Evolutionary conservation across 306 rosid genomes (phyloP), one percentile per base, ranked within the genome.

Genomic region (Echinosophora koreensis): DNA sequence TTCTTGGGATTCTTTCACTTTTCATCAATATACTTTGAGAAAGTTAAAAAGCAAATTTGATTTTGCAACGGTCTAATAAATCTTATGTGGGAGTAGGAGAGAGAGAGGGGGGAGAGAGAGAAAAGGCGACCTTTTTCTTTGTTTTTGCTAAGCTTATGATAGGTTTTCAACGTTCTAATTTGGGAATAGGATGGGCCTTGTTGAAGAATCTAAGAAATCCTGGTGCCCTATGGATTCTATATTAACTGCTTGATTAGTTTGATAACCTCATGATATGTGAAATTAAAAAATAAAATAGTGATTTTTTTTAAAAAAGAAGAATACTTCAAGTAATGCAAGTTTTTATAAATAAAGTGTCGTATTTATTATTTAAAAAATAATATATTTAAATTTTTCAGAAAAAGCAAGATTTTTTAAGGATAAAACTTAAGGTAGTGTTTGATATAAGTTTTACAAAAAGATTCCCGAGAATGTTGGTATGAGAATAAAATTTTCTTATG

Each of bases 21-120:
- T 52, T 68, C 66, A 38, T 66, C 49, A 66, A 27, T 49, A 54
- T n/a, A 27, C 73, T 38, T 63, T 77, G 30, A 68, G 30, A 32
- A 70, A 13, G 15, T 47, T 12, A 13, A 13, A 12, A 47, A 47
- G 4, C 5, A 39, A 22, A 51, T 56, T n/a, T 34, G 41, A 37
- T 79, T 82, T 81, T 60, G 81, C 84, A 92, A 90, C 97, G 97
- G 94, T 92, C 92, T 60, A 71, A 69, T 85, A 61, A 38, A 71
- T 71, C 38, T 34, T 58, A 2, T 14, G 57, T 35, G 15, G 50
- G 67, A 46, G 18, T 5, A 55, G 6, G 49, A 58, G 51, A 77
- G 16, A 16, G 71, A 69, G 49, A 69, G 7, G 18, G 49, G 4
- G 18, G 18, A 61, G 18, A 54, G 64, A 18, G 32, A 42, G 8